These are phyloP conservation scores for Hymenotorrendiella dingleyae DNA, from an alignment of 2,329 filamentous ascomycete genomes.

Conservation along the genomic window DNA sequence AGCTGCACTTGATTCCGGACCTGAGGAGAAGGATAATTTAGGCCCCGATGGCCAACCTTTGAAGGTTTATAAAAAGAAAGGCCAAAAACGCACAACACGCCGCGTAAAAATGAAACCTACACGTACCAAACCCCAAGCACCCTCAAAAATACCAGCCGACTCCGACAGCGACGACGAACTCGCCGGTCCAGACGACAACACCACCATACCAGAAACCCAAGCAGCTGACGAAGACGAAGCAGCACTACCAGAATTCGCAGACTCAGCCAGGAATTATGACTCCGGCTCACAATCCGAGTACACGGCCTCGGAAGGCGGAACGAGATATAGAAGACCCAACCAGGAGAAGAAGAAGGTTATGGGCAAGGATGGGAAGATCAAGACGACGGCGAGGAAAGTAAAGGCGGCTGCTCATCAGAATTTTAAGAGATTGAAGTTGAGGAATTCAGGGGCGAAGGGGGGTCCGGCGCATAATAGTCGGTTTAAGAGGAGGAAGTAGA, in stretches of 20 bases:
- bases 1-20: constrained; percentile 47
- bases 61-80: constrained; percentile 74
- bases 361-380: constrained; percentile 37
- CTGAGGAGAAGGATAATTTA: constrained; percentile 37
- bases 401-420: constrained; percentile 60
- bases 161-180: constrained; percentile 37
- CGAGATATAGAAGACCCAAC: constrained; percentile 28
- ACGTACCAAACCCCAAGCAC: constrained; percentile 40
- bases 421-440: constrained; percentile 60
- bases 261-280: constrained; percentile 27
- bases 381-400: constrained; percentile 52
- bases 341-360: constrained; percentile 24
- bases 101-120: constrained; percentile 58
- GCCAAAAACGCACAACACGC: constrained; percentile 72
- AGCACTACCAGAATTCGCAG: constrained; percentile 12
- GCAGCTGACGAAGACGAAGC: constrained; percentile 10
- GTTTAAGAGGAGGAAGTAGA: constrained; percentile 47
- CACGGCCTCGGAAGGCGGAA: constrained; percentile 32
- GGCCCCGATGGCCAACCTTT: constrained; percentile 54
- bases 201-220: constrained; percentile 23
- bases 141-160: constrained; percentile 29
- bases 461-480: constrained; percentile 51
- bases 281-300: constrained; percentile 28
- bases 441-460: constrained; percentile 56
- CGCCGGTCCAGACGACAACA: constrained; percentile 27